These are phyloP conservation scores for Kandelia obovata DNA, from an alignment of 345 rosid genomes.

Conservation along the genomic window DNA sequence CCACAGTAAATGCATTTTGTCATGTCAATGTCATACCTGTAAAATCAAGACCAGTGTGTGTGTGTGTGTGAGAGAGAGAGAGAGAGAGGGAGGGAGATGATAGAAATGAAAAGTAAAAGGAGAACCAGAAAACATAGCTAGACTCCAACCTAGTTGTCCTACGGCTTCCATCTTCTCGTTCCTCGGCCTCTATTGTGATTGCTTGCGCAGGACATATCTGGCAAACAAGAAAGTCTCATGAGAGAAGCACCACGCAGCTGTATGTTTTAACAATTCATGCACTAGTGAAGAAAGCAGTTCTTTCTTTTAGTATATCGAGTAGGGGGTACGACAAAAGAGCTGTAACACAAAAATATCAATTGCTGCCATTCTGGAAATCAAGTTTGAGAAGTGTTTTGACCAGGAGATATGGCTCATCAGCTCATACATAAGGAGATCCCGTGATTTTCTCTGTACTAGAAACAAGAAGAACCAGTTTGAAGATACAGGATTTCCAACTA, in stretches of 20 bases:
- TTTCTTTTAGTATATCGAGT: too few relatives aligned
- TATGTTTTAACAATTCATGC: too few relatives aligned
- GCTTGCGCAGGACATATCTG: constrained; percentile 98
- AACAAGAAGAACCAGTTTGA: too few relatives aligned
- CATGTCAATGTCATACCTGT: constrained; percentile 95
- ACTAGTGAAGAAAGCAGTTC: too few relatives aligned
- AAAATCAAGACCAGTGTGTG: constrained; percentile 6
- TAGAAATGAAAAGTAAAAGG: background rate
- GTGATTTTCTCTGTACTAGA: too few relatives aligned
- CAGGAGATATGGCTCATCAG: too few relatives aligned
- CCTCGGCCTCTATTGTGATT: constrained; percentile 97
- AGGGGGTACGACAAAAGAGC: too few relatives aligned
- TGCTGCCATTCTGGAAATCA: too few relatives aligned
- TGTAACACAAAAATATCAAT: too few relatives aligned
- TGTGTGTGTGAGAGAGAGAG: background rate
- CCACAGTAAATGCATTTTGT: constrained; percentile 98
- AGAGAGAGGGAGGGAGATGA: background rate
- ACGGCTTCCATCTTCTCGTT: constrained; percentile 98
- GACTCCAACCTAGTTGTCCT: constrained; percentile 78
- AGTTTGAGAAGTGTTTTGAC: too few relatives aligned
- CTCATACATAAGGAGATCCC: too few relatives aligned
- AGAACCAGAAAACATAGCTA: background rate
- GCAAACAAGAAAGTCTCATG: constrained; percentile 16
- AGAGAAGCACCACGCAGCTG: constrained; percentile 5
- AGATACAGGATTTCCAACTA: too few relatives aligned